Percentiles rank a stretch among this genome's conserved stretches.
These are phyloP conservation scores for Forsythia suspensa DNA, from an alignment of 257 asterid species.

Conservation along the genomic window DNA sequence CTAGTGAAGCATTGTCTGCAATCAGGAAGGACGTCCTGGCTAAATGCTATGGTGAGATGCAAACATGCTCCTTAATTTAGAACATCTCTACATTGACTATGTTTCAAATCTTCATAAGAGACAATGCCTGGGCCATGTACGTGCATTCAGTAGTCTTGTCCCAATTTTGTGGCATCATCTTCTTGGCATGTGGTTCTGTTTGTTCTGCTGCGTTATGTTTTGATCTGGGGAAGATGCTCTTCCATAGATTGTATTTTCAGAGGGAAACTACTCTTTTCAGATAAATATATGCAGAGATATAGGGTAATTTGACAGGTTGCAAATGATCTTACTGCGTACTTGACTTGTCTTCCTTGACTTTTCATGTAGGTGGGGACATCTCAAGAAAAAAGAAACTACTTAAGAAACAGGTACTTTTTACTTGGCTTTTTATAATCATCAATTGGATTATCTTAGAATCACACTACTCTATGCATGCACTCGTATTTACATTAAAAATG, in stretches of 20 bases:
- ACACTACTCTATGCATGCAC: neutral
- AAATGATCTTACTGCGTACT: neutral
- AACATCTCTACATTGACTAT: neutral
- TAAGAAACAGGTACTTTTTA: slow-evolving; percentile 69
- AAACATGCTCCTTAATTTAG: slow-evolving; percentile 6
- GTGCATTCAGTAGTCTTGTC: neutral
- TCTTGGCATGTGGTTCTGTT: neutral
- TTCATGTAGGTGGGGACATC: slow-evolving; percentile 85
- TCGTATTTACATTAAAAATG: neutral
- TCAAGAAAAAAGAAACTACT: slow-evolving; percentile 93
- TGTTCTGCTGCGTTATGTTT: neutral
- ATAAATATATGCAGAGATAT: neutral
- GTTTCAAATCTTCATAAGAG: neutral
- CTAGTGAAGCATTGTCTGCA: slow-evolving; percentile 95
- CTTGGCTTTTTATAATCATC: neutral
- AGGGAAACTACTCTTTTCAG: neutral
- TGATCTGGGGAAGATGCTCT: neutral
- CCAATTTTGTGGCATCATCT: neutral
- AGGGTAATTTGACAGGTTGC: neutral
- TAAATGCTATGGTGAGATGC: slow-evolving; percentile 88
- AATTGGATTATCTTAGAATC: neutral
- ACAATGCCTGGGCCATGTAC: neutral
- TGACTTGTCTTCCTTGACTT: slow-evolving; percentile 1
- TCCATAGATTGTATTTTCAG: neutral
- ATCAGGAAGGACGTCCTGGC: slow-evolving; percentile 98